Base-by-base conservation (phyloP, 2,329 filamentous ascomycete genomes). In the Zasmidium angulare region DNA sequence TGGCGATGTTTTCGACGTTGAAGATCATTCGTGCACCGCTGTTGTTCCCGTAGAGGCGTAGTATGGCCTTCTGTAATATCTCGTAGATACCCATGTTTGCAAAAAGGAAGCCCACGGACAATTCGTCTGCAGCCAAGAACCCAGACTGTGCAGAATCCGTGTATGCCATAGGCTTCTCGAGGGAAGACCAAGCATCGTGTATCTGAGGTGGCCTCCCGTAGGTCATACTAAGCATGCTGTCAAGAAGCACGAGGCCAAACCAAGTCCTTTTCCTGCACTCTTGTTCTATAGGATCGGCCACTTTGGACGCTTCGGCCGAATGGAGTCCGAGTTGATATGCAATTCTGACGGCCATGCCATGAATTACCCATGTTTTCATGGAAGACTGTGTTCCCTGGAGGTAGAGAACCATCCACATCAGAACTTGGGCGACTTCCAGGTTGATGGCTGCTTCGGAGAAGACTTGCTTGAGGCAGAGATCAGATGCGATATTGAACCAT, bases 311-410 rank as follows among this genome's bases (percentile, higher is more conserved):
- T 52, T 55, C 57, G 20, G 40, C 53, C n/a, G 58, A 56, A 46
- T 60, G 58, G 2, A 60, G 50, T 2, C 58, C 58, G 20, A 60
- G 50, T 26, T 56, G 53, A 19, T 56, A 53, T 1, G 58, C 58
- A 3, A 56, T 29, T 24, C 53, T 48, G 3, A 53, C 17, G 2
- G 53, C 49, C 11, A 60, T 49, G 29, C 53, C 53, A 53, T 51
- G 50, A 7, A 60, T 23, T 14, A 56, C 23, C 49, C 53, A 60
- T 1, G 46, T 55, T 4, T 48, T 40, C 24, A 24, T 49, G 1
- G 58, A 60, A 46, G 48, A 56, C n/a, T 54, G 53, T 6, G 53
- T 60, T 6, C 53, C 49, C 29, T 60, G 58, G 2, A 60, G 50
- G 20, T 60, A 60, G 1, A 60, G 24, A 7, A 47, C 49, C 36